A percentile compares a stretch with the other conserved stretches of the same genome.
phyloP scores from a whole-genome alignment of 169 alveolate species.

The Pseudocohnilembus persalinus region DNA sequence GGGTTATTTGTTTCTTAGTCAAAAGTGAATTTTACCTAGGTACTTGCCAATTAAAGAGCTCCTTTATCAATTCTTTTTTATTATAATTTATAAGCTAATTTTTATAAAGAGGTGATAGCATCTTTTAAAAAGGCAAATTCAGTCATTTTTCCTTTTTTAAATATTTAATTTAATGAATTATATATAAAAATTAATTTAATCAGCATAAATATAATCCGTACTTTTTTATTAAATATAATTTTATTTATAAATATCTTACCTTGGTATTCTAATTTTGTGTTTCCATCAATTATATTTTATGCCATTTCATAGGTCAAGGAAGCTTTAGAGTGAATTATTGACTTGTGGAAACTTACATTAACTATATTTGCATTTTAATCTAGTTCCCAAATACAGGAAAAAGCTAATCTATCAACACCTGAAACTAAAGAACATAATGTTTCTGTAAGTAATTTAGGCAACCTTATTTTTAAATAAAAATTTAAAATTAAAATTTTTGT shows the following conservation, averaged over 20 bases:
- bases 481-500: no score
- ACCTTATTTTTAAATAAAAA: no score
- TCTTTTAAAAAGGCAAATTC: background rate
- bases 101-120: constrained; percentile 22
- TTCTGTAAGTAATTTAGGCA: constrained; percentile 96
- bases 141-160: background rate
- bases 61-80: constrained; percentile 64
- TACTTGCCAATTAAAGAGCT: constrained; percentile 59
- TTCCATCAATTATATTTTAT: constrained; percentile 57
- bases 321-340: constrained; percentile 91
- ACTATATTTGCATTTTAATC: constrained; percentile 83
- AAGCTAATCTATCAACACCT: constrained; percentile 92
- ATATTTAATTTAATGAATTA: no score
- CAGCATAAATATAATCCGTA: no score
- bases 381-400: constrained; percentile 94
- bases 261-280: background rate
- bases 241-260: background rate
- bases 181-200: no score
- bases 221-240: no score
- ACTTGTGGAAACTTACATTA: constrained; percentile 81
- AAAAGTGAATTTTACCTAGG: constrained; percentile 59
- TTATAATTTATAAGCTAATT: constrained; percentile 57
- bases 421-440: constrained; percentile 93
- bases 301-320: constrained; percentile 81
- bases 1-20: constrained; percentile 65